Base-by-base conservation (phyloP, 768 basidiomycete species). In the Crucibulum laeve region DNA sequence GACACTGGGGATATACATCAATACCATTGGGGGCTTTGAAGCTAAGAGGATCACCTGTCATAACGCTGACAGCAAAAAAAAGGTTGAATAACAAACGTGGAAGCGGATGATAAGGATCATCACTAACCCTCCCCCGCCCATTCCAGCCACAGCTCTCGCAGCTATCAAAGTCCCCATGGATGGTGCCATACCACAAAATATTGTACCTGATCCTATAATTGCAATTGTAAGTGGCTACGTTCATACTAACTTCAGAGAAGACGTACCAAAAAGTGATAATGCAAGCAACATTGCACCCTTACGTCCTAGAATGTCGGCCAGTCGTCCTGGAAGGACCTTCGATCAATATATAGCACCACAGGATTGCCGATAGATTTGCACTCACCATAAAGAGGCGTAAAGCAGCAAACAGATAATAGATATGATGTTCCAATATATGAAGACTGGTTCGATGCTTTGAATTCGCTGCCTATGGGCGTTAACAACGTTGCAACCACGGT, bases 381-480 rank as follows among this genome's bases (percentile, higher is more conserved):
- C 74, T 53, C 48, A 82, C 89, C 89, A 71, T 91, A 91, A 50
- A 91, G 64, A 46, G 91, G 92, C 17, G 91, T 91, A 62, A 93
- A 92, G 65, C 88, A 92, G 56, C 91, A 92, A 30, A 92, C 80
- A 42, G 87, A 90, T 35, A 93, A 71, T 50, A 94, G 68, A 67
- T 93, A 93, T 10, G 89, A 77, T 10, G 91, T 91, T 24, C 89
- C 93, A 46, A 96, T 82, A 63, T 94, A 93, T 1, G 87, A 87
- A 11, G 89, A 77, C 50, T 87, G 80, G 55, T 84, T 80, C 25
- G 82, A 84, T 59, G 84, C 84, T 55, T 81, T 72, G 65, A 91
- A 93, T 57, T 87, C 76, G 56, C 86, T 90, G 42, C 90, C 91
- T 51, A 93, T 91, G 44, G 89, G 86, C 32, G 84, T 79, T 46